Evolutionary conservation across 345 rosid species (phyloP).

Genomic region (Diplotaxis tenuifolia): DNA sequence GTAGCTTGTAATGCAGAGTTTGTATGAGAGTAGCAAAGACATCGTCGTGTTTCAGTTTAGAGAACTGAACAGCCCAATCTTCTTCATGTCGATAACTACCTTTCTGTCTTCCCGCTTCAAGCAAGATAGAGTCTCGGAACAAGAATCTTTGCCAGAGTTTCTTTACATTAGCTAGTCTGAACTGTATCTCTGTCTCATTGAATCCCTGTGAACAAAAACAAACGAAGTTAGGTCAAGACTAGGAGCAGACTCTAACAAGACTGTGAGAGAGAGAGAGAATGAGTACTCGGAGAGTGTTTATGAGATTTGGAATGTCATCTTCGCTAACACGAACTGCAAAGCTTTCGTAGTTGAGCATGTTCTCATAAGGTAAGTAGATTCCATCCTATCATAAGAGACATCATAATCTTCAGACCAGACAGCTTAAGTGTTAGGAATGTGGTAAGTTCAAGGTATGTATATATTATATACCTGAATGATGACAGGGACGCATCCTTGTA

Average conservation of each 20-base stretch:
- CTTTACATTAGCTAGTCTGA: slow-evolving; percentile 64
- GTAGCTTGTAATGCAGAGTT: slow-evolving; percentile 78
- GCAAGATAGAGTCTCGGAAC: slow-evolving; percentile 73
- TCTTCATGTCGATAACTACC: slow-evolving; percentile 42
- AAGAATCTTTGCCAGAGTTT: slow-evolving; percentile 88
- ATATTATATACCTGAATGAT: slow-evolving; percentile 76
- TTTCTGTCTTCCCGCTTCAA: slow-evolving; percentile 87
- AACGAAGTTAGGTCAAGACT: slow-evolving; percentile 2
- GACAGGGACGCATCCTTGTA: slow-evolving; percentile 97
- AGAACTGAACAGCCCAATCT: slow-evolving; percentile 71
- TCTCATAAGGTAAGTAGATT: slow-evolving; percentile 91
- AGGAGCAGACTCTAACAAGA: slow-evolving; percentile 3
- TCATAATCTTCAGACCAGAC: not conserved
- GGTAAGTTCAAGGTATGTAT: slow-evolving; percentile 6
- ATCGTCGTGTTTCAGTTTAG: slow-evolving; percentile 66
- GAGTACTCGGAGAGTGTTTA: slow-evolving; percentile 80
- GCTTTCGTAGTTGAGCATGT: slow-evolving; percentile 88
- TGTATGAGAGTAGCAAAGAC: slow-evolving; percentile 77
- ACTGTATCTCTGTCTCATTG: slow-evolving; percentile 68
- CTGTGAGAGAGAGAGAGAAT: not conserved
- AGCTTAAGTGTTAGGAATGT: not conserved
- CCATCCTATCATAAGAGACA: slow-evolving; percentile 64
- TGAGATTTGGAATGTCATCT: slow-evolving; percentile 85
- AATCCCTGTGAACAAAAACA: slow-evolving; percentile 46
- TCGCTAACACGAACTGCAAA: slow-evolving; percentile 81